These are phyloP conservation scores for Penicillium sp. DNA, from an alignment of 2,329 filamentous ascomycete genomes.

Conservation along the genomic window DNA sequence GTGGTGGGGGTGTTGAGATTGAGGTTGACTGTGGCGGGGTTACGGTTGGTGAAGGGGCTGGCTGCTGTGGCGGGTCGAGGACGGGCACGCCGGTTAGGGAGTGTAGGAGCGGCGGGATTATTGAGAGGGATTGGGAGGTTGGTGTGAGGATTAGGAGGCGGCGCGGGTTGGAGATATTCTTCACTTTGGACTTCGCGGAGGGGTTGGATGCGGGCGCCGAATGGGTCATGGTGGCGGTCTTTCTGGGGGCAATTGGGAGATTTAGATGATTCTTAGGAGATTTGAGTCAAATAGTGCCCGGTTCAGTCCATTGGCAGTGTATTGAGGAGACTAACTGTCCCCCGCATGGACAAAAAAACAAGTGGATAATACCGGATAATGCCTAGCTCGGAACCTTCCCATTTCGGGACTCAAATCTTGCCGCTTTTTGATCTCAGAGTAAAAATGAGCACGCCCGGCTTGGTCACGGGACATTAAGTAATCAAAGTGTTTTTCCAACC, in stretches of 20 bases:
- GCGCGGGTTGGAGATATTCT: slow-evolving; percentile 38
- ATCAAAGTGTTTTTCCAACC: too few species aligned
- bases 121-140: slow-evolving; percentile 32
- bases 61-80: slow-evolving; percentile 20
- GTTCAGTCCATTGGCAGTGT: not conserved
- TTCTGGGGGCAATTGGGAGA: not conserved
- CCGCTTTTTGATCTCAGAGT: not conserved
- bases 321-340: slow-evolving; percentile 6
- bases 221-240: slow-evolving; percentile 13
- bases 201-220: slow-evolving; percentile 4
- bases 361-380: slow-evolving; percentile 2
- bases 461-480: not conserved
- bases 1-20: slow-evolving; percentile 1
- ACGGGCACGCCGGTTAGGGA: slow-evolving; percentile 36
- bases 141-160: slow-evolving; percentile 44
- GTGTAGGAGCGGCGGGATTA: slow-evolving; percentile 38
- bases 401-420: not conserved
- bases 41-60: slow-evolving; percentile 1
- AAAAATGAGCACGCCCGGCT: not conserved
- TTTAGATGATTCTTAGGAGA: not conserved
- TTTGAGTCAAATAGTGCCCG: not conserved
- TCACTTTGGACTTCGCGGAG: slow-evolving; percentile 12
- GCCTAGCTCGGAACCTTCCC: not conserved
- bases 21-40: not conserved
- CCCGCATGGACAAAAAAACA: slow-evolving; percentile 18